Percentiles rank a stretch among this genome's conserved stretches.
Evolutionary conservation across 176 grass and related monocot genomes (phyloP).

Genomic region (Triticum aestivum): DNA sequence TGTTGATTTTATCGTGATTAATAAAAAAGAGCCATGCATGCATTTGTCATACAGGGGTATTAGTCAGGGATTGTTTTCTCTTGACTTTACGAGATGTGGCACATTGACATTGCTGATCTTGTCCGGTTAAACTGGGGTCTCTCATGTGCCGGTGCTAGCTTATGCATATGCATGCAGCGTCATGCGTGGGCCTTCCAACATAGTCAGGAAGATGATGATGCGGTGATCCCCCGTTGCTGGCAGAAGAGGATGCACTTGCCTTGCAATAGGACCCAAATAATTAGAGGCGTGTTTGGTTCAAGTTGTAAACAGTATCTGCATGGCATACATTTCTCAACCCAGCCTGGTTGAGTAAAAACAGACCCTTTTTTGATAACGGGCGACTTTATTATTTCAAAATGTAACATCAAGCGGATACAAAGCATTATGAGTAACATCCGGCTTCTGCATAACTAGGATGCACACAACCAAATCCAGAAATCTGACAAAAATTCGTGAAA

Average conservation of each 20-base stretch:
- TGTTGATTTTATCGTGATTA: neutral
- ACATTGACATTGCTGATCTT: neutral
- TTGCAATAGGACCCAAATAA: neutral
- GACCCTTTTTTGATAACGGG: no score
- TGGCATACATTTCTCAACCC: no score
- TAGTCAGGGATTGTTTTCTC: neutral
- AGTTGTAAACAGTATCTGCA: no score
- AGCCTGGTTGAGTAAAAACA: no score
- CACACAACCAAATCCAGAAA: no score
- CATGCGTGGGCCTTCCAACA: neutral
- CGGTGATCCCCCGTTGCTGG: no score
- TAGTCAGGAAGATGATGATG: neutral
- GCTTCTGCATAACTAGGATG: no score
- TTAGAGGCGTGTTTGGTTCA: no score
- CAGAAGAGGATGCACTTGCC: neutral
- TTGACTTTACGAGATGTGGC: neutral
- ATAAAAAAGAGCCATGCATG: neutral
- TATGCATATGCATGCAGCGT: neutral
- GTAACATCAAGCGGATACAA: no score
- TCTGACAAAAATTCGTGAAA: no score
- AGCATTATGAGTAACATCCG: no score
- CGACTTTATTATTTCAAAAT: no score
- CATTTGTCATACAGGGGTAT: neutral
- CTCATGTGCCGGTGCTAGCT: neutral
- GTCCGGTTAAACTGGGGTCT: neutral